Percentiles rank a stretch among this genome's conserved stretches.
These are phyloP conservation scores for Ceratocystis diversiconidia DNA, from an alignment of 2,329 filamentous ascomycete species.

Conservation along the genomic window DNA sequence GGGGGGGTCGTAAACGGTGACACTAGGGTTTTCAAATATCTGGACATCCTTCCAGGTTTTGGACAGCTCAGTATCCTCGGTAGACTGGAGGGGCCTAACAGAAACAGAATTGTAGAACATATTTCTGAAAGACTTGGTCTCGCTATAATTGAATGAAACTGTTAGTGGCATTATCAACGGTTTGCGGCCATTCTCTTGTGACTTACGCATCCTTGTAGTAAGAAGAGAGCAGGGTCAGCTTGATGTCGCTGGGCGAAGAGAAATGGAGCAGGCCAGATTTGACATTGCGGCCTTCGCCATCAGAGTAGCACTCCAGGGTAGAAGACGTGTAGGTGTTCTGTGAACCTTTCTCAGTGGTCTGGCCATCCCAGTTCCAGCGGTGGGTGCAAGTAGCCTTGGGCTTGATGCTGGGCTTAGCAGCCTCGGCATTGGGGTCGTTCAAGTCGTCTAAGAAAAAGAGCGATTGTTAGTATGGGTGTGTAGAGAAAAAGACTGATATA, in stretches of 20 bases:
- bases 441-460: constrained; percentile 6
- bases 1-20: neutral
- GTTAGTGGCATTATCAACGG: neutral
- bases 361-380: constrained; percentile 22
- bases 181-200: neutral
- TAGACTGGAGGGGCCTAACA: neutral
- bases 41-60: neutral
- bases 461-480: neutral
- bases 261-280: constrained; percentile 10
- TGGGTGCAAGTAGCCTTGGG: constrained; percentile 17
- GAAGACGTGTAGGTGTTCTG: constrained; percentile 18
- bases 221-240: constrained; percentile 11
- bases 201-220: constrained; percentile 4
- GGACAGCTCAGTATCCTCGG: neutral
- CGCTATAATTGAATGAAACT: neutral
- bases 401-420: neutral
- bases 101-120: neutral
- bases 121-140: neutral
- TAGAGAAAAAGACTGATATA: neutral
- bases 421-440: constrained; percentile 9
- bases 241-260: neutral
- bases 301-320: constrained; percentile 16
- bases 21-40: neutral
- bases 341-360: constrained; percentile 22
- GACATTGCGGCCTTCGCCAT: neutral